A percentile compares a stretch with the other conserved stretches of the same genome.
These are phyloP conservation scores for Phlyctochytrium bullatum DNA, from an alignment of 192 early-diverging fungal genomes.

Conservation along the genomic window DNA sequence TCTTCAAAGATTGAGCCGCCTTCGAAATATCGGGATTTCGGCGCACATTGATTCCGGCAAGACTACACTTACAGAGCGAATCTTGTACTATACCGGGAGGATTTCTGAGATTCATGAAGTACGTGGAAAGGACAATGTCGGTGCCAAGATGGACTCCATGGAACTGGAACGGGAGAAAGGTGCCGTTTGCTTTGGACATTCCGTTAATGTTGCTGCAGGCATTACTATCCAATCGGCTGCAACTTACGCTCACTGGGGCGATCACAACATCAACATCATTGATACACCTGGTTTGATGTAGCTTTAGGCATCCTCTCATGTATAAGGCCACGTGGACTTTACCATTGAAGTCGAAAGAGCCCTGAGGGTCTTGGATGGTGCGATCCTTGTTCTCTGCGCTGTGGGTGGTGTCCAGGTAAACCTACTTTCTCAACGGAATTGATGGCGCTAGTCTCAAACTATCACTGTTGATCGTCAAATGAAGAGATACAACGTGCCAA, in stretches of 20 bases:
- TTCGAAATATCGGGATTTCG: constrained; percentile 53
- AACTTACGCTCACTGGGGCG: constrained; percentile 73
- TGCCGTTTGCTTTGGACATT: constrained; percentile 53
- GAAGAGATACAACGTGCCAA: constrained; percentile 75
- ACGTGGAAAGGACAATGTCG: constrained; percentile 75
- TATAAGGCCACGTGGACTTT: constrained; percentile 89
- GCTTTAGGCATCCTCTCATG: neutral
- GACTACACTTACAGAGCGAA: constrained; percentile 96
- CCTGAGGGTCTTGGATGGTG: constrained; percentile 90
- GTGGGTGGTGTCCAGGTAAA: constrained; percentile 91
- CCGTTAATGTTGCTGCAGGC: constrained; percentile 77
- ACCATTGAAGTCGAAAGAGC: constrained; percentile 95
- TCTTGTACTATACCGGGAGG: constrained; percentile 96
- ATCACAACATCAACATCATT: constrained; percentile 82
- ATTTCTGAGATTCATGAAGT: constrained; percentile 84
- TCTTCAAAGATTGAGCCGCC: constrained; percentile 27
- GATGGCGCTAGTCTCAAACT: constrained; percentile 76
- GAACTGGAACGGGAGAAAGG: constrained; percentile 95
- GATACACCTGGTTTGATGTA: constrained; percentile 80
- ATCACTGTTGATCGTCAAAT: constrained; percentile 88
- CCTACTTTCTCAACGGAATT: neutral
- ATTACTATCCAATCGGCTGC: constrained; percentile 97
- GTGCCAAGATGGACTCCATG: constrained; percentile 99
- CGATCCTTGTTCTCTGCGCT: constrained; percentile 88
- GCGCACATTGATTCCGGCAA: constrained; percentile 95